Conservation (phyloP, 106 monocot species). For the Narthecium ossifragum region DNA sequence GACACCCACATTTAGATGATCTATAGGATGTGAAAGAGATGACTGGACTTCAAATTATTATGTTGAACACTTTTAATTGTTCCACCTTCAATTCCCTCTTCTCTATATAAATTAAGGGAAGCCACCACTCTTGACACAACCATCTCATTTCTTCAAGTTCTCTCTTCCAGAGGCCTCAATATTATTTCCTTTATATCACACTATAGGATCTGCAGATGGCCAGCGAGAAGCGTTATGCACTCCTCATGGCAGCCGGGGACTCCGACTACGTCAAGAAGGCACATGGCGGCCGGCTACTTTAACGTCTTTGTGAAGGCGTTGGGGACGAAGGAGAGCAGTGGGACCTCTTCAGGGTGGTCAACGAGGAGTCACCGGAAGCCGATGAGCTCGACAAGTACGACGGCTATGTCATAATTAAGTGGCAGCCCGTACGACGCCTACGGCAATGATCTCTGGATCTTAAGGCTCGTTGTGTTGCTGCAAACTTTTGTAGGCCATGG, state of each 20-base stretch:
- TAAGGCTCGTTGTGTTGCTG: slow-evolving; percentile 49
- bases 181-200: too few relatives aligned
- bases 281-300: slow-evolving; percentile 74
- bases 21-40: too few relatives aligned
- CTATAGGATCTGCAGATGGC: too few relatives aligned
- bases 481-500: slow-evolving; percentile 51
- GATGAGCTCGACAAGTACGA: slow-evolving; percentile 54
- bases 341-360: slow-evolving; percentile 73
- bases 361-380: slow-evolving; percentile 55
- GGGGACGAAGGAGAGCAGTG: slow-evolving; percentile 59
- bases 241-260: slow-evolving; percentile 57
- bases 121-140: too few relatives aligned
- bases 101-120: too few relatives aligned
- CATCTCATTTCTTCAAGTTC: too few relatives aligned
- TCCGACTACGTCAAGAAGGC: slow-evolving; percentile 69
- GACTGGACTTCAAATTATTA: too few relatives aligned
- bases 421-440: slow-evolving; percentile 83
- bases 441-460: slow-evolving; percentile 59
- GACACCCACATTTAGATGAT: too few relatives aligned
- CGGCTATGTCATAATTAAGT: slow-evolving; percentile 73
- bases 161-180: too few relatives aligned
- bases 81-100: too few relatives aligned
- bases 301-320: slow-evolving; percentile 65
- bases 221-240: slow-evolving; percentile 58
- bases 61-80: too few relatives aligned